Evolutionary conservation across 495 filamentous ascomycete species (phyloP).

Genomic region (Neurospora sp.): DNA sequence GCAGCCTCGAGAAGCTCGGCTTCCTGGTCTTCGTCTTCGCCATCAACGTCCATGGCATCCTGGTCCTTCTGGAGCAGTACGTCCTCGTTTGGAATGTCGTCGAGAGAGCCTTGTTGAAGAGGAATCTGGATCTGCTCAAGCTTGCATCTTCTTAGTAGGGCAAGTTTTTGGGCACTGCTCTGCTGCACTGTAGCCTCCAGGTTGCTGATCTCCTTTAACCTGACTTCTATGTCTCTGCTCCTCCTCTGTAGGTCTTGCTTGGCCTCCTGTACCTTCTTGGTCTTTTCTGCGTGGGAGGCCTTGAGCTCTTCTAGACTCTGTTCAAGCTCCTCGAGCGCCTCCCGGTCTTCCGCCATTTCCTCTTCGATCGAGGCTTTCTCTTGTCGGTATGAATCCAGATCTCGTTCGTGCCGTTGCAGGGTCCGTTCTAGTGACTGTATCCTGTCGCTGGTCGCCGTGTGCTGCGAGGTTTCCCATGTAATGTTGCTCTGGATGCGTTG

Average conservation of each 20-base stretch:
- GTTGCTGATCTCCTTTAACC: constrained; percentile 62
- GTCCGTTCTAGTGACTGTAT: constrained; percentile 56
- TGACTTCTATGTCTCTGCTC: constrained; percentile 69
- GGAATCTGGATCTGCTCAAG: constrained; percentile 88
- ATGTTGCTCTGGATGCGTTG: constrained; percentile 69
- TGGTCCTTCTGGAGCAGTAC: constrained; percentile 54
- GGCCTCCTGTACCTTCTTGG: constrained; percentile 69
- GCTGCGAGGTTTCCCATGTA: constrained; percentile 62
- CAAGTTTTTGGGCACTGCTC: constrained; percentile 71
- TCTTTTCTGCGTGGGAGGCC: constrained; percentile 53
- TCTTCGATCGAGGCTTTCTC: constrained; percentile 68
- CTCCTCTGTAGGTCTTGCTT: constrained; percentile 77
- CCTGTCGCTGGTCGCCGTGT: constrained; percentile 57
- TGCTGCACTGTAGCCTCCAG: constrained; percentile 77
- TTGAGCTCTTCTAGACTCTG: constrained; percentile 60
- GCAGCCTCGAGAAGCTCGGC: constrained; percentile 42
- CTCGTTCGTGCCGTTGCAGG: constrained; percentile 50
- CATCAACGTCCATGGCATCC: constrained; percentile 83
- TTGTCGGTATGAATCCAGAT: constrained; percentile 57
- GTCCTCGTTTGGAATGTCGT: constrained; percentile 80
- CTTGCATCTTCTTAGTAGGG: constrained; percentile 77
- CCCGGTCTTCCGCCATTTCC: constrained; percentile 58
- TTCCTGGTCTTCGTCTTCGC: constrained; percentile 49
- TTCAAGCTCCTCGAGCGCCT: constrained; percentile 65
- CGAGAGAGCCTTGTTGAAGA: constrained; percentile 68